Conservation (phyloP, 2,329 filamentous ascomycete genomes). For the Pseudogymnoascus sp. region DNA sequence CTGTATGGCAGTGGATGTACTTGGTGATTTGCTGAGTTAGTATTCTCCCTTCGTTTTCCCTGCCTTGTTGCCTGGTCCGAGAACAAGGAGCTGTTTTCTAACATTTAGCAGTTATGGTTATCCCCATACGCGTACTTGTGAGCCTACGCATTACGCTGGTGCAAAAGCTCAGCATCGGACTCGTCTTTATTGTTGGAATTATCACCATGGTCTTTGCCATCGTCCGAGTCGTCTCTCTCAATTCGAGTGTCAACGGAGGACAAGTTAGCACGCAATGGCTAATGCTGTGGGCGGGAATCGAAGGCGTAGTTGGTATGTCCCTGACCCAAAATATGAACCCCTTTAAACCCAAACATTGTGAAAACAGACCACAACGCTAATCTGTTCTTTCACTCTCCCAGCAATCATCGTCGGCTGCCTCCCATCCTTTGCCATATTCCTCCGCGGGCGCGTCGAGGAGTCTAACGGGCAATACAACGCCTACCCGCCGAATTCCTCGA, state of each 20-base stretch:
- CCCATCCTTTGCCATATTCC: slow-evolving; percentile 20
- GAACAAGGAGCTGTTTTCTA: neutral
- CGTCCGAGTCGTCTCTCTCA: slow-evolving; percentile 19
- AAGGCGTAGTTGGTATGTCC: slow-evolving; percentile 17
- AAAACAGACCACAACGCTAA: neutral
- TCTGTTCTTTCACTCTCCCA: neutral
- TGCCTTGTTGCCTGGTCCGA: neutral
- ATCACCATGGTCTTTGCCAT: slow-evolving; percentile 22
- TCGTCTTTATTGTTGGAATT: slow-evolving; percentile 20
- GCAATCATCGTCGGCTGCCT: slow-evolving; percentile 20
- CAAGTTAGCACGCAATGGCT: slow-evolving; percentile 19
- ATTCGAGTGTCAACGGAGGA: slow-evolving; percentile 14
- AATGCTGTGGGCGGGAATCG: slow-evolving; percentile 19
- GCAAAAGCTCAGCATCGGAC: slow-evolving; percentile 17
- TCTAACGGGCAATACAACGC: neutral
- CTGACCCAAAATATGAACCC: neutral
- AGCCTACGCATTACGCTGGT: slow-evolving; percentile 16
- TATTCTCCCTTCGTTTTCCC: neutral
- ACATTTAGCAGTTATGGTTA: slow-evolving; percentile 17
- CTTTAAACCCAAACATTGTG: neutral
- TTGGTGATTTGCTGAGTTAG: slow-evolving; percentile 21
- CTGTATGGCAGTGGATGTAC: slow-evolving; percentile 18
- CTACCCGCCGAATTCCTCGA: neutral
- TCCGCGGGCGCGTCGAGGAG: slow-evolving; percentile 15
- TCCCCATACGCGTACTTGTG: slow-evolving; percentile 18